phyloP scores from a whole-genome alignment of 306 rosid genomes.

The Mucuna pruriens region DNA sequence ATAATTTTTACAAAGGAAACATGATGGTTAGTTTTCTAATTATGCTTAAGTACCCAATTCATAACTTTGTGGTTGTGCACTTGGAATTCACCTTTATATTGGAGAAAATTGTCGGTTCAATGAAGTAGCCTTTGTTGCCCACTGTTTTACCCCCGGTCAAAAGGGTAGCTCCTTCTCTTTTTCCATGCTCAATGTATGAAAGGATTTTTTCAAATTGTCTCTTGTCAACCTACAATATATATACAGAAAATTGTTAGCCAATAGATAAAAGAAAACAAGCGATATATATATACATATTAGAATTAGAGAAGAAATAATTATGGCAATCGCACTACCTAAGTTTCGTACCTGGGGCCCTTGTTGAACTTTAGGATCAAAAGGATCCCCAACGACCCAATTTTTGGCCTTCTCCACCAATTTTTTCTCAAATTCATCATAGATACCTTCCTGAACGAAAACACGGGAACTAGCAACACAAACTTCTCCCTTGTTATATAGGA shows the following conservation, averaged over 20 bases:
- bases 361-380: constrained; percentile 74
- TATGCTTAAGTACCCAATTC: background rate
- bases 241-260: background rate
- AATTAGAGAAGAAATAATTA: background rate
- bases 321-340: too few species aligned
- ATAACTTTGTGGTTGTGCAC: background rate
- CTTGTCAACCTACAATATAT: constrained; percentile 60
- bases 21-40: background rate
- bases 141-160: constrained; percentile 70
- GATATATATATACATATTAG: background rate
- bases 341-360: constrained; percentile 80
- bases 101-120: constrained; percentile 78
- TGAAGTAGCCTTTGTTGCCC: constrained; percentile 73
- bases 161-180: constrained; percentile 84
- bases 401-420: constrained; percentile 63
- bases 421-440: constrained; percentile 71
- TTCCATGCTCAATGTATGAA: constrained; percentile 76
- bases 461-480: constrained; percentile 75
- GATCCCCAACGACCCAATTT: constrained; percentile 78
- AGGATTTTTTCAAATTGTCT: constrained; percentile 67
- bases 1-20: background rate
- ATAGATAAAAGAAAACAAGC: background rate
- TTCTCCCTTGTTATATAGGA: constrained; percentile 79
- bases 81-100: constrained; percentile 55
- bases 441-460: constrained; percentile 81